A percentile compares a stretch with the other conserved stretches of the same genome.
Evolutionary conservation across 129 eudicot species (phyloP).

Genomic region (Smallanthus sonchifolius): DNA sequence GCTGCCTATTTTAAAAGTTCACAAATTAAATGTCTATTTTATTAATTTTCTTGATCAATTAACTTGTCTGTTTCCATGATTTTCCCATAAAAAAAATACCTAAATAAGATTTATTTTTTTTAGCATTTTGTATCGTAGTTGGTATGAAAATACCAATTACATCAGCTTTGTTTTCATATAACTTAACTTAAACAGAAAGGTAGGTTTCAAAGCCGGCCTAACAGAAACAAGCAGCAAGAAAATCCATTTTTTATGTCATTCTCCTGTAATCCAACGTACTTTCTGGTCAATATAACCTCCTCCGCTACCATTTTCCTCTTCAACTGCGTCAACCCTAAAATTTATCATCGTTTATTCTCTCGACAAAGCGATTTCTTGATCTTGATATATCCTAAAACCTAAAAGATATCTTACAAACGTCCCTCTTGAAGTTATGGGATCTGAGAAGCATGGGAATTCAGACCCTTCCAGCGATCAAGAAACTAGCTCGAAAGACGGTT

Average conservation of each 20-base stretch:
- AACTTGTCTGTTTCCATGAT: too few species aligned
- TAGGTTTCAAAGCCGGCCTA: conserved; percentile 27
- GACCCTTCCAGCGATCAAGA: conserved; percentile 45
- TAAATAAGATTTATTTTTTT: too few species aligned
- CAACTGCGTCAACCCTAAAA: conserved; percentile 33
- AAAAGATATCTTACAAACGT: background rate
- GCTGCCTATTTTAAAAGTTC: too few species aligned
- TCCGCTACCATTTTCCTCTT: conserved; percentile 18
- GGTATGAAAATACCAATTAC: conserved; percentile 2
- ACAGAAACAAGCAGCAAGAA: conserved; percentile 15
- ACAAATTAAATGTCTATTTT: too few species aligned
- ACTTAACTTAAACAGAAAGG: conserved; percentile 11
- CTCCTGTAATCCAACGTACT: conserved; percentile 12
- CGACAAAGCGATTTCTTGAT: conserved; percentile 9
- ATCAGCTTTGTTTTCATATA: conserved; percentile 18
- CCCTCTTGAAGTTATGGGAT: conserved; percentile 23
- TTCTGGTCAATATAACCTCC: conserved; percentile 29
- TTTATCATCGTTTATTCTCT: conserved; percentile 5
- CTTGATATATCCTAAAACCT: conserved; percentile 17
- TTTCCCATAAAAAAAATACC: too few species aligned
- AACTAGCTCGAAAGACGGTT: conserved; percentile 27
- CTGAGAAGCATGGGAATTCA: conserved; percentile 27
- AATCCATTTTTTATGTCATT: conserved; percentile 19
- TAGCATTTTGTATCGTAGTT: too few species aligned
- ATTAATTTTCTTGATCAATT: too few species aligned